Conservation (phyloP, 2,329 filamentous ascomycete species). For the Chaetothyriales sp. region DNA sequence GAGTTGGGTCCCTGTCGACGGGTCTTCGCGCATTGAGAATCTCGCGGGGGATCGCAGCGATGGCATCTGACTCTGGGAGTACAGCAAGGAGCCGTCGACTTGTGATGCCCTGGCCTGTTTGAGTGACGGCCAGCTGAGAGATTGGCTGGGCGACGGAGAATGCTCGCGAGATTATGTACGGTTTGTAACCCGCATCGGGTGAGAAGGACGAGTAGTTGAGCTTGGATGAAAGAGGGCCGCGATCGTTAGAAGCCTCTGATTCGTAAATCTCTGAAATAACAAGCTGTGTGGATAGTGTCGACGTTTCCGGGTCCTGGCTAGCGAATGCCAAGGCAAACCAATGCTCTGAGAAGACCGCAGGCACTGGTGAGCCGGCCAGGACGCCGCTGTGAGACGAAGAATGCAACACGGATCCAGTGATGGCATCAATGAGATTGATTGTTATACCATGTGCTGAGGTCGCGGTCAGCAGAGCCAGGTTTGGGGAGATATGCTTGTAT, state of each 20-base stretch:
- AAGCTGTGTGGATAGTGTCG: constrained; percentile 70
- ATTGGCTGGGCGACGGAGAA: constrained; percentile 72
- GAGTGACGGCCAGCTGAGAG: constrained; percentile 63
- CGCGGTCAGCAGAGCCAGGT: constrained; percentile 61
- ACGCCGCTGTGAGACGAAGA: constrained; percentile 56
- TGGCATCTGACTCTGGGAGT: constrained; percentile 54
- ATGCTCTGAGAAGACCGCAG: constrained; percentile 76
- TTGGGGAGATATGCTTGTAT: constrained; percentile 94
- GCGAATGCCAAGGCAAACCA: constrained; percentile 76
- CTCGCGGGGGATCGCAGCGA: constrained; percentile 64
- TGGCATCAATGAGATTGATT: constrained; percentile 68
- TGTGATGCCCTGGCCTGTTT: constrained; percentile 84
- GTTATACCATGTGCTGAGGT: constrained; percentile 48
- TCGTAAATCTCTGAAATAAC: constrained; percentile 82
- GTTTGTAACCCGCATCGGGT: constrained; percentile 47
- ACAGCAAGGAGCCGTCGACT: constrained; percentile 68
- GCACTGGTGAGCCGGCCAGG: constrained; percentile 57
- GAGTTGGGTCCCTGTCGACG: constrained; percentile 65
- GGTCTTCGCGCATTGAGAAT: constrained; percentile 76
- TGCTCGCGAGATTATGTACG: constrained; percentile 63
- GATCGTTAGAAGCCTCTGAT: constrained; percentile 66
- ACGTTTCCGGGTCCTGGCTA: constrained; percentile 31
- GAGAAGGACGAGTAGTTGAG: constrained; percentile 65
- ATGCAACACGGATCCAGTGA: constrained; percentile 68
- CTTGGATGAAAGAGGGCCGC: constrained; percentile 52